phyloP scores from a whole-genome alignment of 2,329 filamentous ascomycete species.

The Diaporthe nobilis region DNA sequence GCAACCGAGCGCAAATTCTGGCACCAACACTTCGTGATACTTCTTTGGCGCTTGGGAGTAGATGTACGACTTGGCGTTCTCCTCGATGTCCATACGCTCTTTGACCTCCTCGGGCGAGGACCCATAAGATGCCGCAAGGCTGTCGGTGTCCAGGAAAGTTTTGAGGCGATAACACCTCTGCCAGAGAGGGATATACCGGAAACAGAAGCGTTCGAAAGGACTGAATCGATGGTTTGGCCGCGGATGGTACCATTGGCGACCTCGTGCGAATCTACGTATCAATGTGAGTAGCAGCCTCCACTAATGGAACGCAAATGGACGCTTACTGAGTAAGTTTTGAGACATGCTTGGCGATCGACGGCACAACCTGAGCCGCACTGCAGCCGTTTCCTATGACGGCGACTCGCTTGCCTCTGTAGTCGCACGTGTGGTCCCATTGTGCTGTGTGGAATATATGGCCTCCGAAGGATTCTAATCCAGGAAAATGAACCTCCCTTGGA shows the following conservation, averaged over 20 bases:
- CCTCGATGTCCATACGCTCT: background rate
- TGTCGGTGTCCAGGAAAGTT: conserved; percentile 44
- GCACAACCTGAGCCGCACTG: conserved; percentile 54
- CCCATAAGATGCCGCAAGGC: conserved; percentile 1
- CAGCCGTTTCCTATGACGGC: conserved; percentile 56
- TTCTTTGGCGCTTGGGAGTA: conserved; percentile 45
- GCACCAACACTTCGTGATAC: conserved; percentile 48
- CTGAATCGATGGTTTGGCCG: conserved; percentile 43
- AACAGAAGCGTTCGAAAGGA: conserved; percentile 43
- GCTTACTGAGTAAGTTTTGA: conserved; percentile 37
- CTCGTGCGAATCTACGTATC: background rate
- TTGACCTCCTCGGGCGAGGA: background rate
- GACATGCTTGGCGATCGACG: conserved; percentile 49
- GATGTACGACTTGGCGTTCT: conserved; percentile 47
- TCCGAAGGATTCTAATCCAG: conserved; percentile 45
- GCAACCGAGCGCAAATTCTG: conserved; percentile 52
- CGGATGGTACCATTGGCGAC: conserved; percentile 44
- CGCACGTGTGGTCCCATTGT: conserved; percentile 49
- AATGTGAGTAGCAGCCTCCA: background rate
- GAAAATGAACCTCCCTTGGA: background rate
- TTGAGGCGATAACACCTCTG: conserved; percentile 41
- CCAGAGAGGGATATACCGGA: conserved; percentile 45
- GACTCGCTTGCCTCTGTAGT: conserved; percentile 50
- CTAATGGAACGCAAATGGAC: rapidly evolving
- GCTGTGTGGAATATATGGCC: conserved; percentile 54